Base-by-base conservation (phyloP, 495 filamentous ascomycete species). In the Elaphomyces granulatus region DNA sequence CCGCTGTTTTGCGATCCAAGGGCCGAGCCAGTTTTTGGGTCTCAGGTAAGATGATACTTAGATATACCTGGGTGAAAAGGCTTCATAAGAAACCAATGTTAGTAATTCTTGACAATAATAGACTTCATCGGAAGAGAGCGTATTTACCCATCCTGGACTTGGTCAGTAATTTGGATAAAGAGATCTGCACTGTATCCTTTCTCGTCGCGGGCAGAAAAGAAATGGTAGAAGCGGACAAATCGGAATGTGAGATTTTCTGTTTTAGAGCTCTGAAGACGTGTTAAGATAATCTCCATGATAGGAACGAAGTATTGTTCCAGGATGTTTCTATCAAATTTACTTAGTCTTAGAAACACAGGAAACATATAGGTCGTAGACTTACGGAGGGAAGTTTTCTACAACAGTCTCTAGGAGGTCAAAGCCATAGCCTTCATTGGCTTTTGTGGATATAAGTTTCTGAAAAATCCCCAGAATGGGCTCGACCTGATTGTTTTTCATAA, bases 161-260 rank as follows among this genome's bases (percentile, higher is more conserved):
- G 64, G 49, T 98, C 87, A 23, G 80, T 75, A 41, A 81, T 70
- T 42, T 64, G 68, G 62, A 94, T 80, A 61, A 94, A 79, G 58
- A 83, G 92, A 57, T 99, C 92, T 12, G 85, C 74, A 34, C 86
- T 87, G 36, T 87, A 72, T 19, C 86, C 85, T 50, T 84, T 77
- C 15, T 77, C 69, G 31, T 77, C 70, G 31, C 72, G 73, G 8
- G 85, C 78, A 34, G 82, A 83, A 30, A 96, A 68, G 50, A 95
- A 79, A 55, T 95, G 87, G 58, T 85, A 96, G 65, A 96, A 83
- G 23, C 84, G 81, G 20, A 83, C 77, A 48, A 96, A 94, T 37
- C 83, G 76, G 20, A 79, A 58, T 31, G 82, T 78, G 55, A 90
- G 79, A 20, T 68, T 77, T 46, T 94, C 87, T 0, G 87, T 90